Conservation (phyloP, 2,329 filamentous ascomycete species). For the Neoscytalidium dimidiatum region DNA sequence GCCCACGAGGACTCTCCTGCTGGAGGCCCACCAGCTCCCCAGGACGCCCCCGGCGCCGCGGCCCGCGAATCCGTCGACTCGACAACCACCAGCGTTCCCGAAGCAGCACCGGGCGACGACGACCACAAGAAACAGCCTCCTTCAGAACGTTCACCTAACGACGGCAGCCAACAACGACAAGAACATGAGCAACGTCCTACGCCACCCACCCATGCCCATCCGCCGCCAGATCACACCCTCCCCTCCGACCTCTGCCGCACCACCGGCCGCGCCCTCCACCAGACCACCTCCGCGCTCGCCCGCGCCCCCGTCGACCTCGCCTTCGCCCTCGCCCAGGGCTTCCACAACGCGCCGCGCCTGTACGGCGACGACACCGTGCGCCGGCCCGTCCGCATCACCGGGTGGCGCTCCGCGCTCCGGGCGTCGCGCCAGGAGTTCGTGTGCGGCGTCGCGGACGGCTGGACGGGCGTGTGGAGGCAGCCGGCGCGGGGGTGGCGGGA, state of each 20-base stretch:
- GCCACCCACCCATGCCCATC: conserved; percentile 25
- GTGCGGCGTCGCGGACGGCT: conserved; percentile 66
- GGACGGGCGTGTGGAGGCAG: conserved; percentile 63
- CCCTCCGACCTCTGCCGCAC: conserved; percentile 47
- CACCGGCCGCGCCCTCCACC: conserved; percentile 54
- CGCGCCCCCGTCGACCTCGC: conserved; percentile 63
- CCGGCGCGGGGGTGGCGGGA: conserved; percentile 60
- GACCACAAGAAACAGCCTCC: background rate
- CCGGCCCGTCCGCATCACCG: conserved; percentile 63
- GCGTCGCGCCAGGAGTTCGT: conserved; percentile 64
- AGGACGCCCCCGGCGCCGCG: background rate
- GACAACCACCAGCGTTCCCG: background rate
- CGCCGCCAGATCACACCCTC: conserved; percentile 29
- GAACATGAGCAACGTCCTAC: too few relatives aligned
- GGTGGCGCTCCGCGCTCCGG: conserved; percentile 61
- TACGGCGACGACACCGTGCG: conserved; percentile 72
- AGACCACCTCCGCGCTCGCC: conserved; percentile 54
- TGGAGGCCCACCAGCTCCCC: background rate
- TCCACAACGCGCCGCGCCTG: conserved; percentile 69
- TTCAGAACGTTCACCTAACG: background rate
- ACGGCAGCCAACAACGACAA: too few relatives aligned
- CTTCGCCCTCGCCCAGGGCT: conserved; percentile 66
- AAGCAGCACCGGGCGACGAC: background rate
- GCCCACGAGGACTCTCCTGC: background rate
- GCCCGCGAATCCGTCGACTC: background rate